Conservation (phyloP, 805 yeast species). For the Teunomyces funiuensis region DNA sequence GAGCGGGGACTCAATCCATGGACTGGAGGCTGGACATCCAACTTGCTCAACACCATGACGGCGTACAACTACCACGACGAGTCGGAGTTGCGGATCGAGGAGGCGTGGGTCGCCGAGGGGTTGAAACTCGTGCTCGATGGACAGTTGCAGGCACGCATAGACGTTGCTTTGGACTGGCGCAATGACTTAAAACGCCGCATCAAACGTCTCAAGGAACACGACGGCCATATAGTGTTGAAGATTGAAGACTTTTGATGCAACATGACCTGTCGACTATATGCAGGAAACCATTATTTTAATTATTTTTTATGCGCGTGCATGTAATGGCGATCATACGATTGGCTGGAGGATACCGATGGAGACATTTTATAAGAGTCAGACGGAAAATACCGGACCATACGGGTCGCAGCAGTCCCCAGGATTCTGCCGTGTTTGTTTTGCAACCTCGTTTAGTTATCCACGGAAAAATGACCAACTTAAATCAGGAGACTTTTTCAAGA, state of each 20-base stretch:
- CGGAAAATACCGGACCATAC: too few species aligned
- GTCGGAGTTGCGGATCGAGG: constrained; percentile 23
- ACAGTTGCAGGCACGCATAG: constrained; percentile 31
- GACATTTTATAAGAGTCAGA: not conserved
- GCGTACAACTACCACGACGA: constrained; percentile 38
- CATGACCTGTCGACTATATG: not conserved
- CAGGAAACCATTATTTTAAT: not conserved
- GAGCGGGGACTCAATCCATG: constrained; percentile 32
- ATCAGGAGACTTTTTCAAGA: not conserved
- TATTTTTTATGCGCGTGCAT: not conserved
- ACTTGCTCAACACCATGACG: constrained; percentile 29
- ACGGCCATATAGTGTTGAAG: constrained; percentile 34
- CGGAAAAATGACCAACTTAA: not conserved
- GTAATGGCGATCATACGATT: not conserved
- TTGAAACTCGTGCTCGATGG: constrained; percentile 24
- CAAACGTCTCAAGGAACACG: constrained; percentile 24
- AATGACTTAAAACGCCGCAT: constrained; percentile 30
- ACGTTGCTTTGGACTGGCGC: constrained; percentile 39
- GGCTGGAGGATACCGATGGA: not conserved
- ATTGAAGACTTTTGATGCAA: constrained; percentile 34
- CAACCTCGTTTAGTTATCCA: too few species aligned
- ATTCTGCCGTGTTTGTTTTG: too few species aligned
- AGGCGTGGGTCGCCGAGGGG: constrained; percentile 37
- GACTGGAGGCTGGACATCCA: constrained; percentile 34
- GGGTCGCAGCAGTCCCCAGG: too few species aligned